These are phyloP conservation scores for Neurospora pannonica DNA, from an alignment of 495 filamentous ascomycete species.

Conservation along the genomic window DNA sequence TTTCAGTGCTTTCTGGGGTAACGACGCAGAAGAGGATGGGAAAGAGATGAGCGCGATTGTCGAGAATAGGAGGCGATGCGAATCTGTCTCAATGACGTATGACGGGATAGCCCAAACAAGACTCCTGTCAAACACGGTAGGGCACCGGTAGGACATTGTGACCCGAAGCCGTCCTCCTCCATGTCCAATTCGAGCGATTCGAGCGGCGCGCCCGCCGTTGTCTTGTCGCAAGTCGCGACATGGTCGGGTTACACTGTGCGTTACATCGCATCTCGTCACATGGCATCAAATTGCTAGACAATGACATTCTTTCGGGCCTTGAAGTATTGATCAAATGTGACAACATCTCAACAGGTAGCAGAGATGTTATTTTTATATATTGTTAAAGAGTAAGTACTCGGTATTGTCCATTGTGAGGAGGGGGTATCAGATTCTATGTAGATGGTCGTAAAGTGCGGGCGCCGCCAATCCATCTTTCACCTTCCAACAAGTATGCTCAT, in stretches of 20 bases:
- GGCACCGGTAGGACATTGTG: neutral
- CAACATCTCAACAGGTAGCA: neutral
- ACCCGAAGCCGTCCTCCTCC: neutral
- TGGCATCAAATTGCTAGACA: neutral
- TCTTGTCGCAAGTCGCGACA: neutral
- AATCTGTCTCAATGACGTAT: neutral
- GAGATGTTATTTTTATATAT: neutral
- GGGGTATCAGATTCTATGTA: neutral
- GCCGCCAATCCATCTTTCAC: neutral
- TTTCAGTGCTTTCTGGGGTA: neutral
- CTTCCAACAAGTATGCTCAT: neutral
- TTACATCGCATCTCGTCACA: neutral
- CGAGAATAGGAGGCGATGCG: neutral
- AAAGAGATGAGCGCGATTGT: neutral
- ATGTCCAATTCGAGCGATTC: neutral
- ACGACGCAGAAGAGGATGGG: neutral
- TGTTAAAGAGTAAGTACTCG: neutral
- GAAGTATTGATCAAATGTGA: neutral
- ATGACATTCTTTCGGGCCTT: neutral
- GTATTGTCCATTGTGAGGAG: neutral
- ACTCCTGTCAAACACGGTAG: neutral
- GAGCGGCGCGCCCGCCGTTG: neutral
- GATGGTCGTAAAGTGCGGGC: neutral
- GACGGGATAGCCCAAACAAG: neutral
- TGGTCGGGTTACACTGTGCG: neutral